These are phyloP conservation scores for Scleroderma citrinum DNA, from an alignment of 768 basidiomycete species.

Conservation along the genomic window DNA sequence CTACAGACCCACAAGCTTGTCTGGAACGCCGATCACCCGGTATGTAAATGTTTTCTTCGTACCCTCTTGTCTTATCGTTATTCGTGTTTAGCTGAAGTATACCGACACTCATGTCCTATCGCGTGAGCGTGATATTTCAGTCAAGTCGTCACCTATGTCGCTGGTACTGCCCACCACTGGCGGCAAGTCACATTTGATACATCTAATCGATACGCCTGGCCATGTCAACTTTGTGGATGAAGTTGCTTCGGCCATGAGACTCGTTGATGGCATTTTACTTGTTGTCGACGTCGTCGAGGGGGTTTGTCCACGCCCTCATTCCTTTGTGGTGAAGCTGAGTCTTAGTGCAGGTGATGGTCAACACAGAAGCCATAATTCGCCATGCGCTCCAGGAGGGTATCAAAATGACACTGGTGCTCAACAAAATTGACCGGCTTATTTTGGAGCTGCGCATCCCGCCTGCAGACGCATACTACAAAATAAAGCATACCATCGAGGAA, in stretches of 20 bases:
- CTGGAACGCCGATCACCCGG: slow-evolving; percentile 89
- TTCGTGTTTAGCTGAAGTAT: slow-evolving; percentile 66
- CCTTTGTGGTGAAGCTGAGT: slow-evolving; percentile 8
- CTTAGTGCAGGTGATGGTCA: slow-evolving; percentile 73
- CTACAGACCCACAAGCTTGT: slow-evolving; percentile 93
- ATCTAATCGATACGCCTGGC: slow-evolving; percentile 95
- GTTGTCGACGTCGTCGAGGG: slow-evolving; percentile 99
- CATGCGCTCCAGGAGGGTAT: slow-evolving; percentile 87
- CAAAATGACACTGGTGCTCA: slow-evolving; percentile 88
- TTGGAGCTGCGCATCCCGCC: slow-evolving; percentile 95
- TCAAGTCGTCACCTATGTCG: slow-evolving; percentile 97
- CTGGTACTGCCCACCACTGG: slow-evolving; percentile 76
- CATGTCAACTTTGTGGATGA: slow-evolving; percentile 99
- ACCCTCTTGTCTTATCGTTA: slow-evolving; percentile 17
- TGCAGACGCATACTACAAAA: slow-evolving; percentile 96
- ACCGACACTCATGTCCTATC: slow-evolving; percentile 94
- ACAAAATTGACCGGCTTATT: slow-evolving; percentile 97
- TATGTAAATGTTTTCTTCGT: slow-evolving; percentile 34
- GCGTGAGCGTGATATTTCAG: slow-evolving; percentile 83
- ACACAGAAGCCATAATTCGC: slow-evolving; percentile 81
- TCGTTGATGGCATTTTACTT: slow-evolving; percentile 86
- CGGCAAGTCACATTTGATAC: slow-evolving; percentile 91
- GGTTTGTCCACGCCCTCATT: slow-evolving; percentile 42
- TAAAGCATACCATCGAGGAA: slow-evolving; percentile 98
- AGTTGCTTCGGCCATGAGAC: slow-evolving; percentile 79